Percentiles rank a stretch among this genome's conserved stretches.
Evolutionary conservation across 1,139 yeast genomes (phyloP).

Genomic region (Sugiyamaella pinicola): DNA sequence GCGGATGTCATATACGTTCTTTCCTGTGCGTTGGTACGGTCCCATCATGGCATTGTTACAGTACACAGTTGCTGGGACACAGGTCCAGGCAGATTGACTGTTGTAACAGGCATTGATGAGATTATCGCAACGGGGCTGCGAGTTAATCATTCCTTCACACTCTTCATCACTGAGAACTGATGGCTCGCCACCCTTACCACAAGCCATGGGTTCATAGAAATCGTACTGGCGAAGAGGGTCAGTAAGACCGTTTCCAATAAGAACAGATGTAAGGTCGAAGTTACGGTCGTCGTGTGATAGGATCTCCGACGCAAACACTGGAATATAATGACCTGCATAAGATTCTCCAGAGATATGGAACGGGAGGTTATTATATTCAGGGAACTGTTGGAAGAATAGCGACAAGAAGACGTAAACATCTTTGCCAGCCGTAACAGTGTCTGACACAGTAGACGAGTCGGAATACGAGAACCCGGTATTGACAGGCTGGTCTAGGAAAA

Average conservation of each 20-base stretch:
- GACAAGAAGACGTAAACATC: slow-evolving; percentile 81
- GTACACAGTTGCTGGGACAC: slow-evolving; percentile 73
- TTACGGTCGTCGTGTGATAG: slow-evolving; percentile 61
- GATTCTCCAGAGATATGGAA: slow-evolving; percentile 90
- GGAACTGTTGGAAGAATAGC: slow-evolving; percentile 74
- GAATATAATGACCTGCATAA: slow-evolving; percentile 86
- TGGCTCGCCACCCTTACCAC: slow-evolving; percentile 78
- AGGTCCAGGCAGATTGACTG: slow-evolving; percentile 51
- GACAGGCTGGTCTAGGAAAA: slow-evolving; percentile 73
- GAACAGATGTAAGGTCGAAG: slow-evolving; percentile 67
- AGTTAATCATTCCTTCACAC: slow-evolving; percentile 57
- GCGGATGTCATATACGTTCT: slow-evolving; percentile 72
- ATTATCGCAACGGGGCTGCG: slow-evolving; percentile 59
- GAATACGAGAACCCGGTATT: slow-evolving; percentile 79
- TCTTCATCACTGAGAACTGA: slow-evolving; percentile 62
- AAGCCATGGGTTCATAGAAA: slow-evolving; percentile 79
- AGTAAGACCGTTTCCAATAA: slow-evolving; percentile 85
- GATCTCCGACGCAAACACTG: slow-evolving; percentile 75
- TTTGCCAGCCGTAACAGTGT: slow-evolving; percentile 71
- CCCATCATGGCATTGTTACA: slow-evolving; percentile 61
- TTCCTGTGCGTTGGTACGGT: slow-evolving; percentile 60
- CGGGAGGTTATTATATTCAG: slow-evolving; percentile 54
- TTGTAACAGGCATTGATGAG: slow-evolving; percentile 58
- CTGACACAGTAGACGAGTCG: slow-evolving; percentile 52
- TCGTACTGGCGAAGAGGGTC: slow-evolving; percentile 71